Base-by-base conservation (phyloP, 495 filamentous ascomycete species). In the Oleoguttula mirabilis region DNA sequence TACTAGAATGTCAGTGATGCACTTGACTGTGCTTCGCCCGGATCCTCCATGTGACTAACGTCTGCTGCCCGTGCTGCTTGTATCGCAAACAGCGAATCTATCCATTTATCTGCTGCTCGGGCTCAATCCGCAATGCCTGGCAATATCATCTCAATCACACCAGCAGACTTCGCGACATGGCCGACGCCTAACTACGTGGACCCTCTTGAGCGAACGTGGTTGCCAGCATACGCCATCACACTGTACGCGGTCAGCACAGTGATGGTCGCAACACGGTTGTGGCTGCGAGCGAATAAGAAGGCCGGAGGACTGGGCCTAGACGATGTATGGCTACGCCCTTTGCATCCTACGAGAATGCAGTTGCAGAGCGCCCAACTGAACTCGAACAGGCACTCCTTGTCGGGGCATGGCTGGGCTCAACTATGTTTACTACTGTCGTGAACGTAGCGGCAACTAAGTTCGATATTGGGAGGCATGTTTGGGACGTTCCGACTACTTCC, bases 381-480 rank as follows among this genome's bases (percentile, higher is more conserved):
- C 12, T 22, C 12, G 3, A 4, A 15, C 22, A 47, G 44, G 39
- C 17, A 8, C 19, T 49, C 8, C 32, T 47, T 1, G 5, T 34
- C 4, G 21, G 23, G 12, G 46, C 27, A 2, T 45, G 27, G 35
- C 22, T 41, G 14, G 31, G 12, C 4, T 20, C 19, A 22, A 38
- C 39, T 3, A 45, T 41, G 32, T 44, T 41, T 32, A 45, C 34
- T 4, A 24, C 40, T 7, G 32, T 34, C 17, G 25, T 14, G 21
- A 32, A 45, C 22, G 11, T 50, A 10, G 15, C 14, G 3, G 17
- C 27, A 7, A 11, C 12, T 2, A 16, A 28, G 17, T 51, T 43
- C 32, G 43, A 52, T 12, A 47, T 52, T 21, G 50, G 57, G 24
- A 41, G 55, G 24, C 58, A 60, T 38, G 48, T 52, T 10, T 60